These are phyloP conservation scores for Aristolochia californica DNA, from an alignment of 164 flowering plant genomes.

Conservation along the genomic window DNA sequence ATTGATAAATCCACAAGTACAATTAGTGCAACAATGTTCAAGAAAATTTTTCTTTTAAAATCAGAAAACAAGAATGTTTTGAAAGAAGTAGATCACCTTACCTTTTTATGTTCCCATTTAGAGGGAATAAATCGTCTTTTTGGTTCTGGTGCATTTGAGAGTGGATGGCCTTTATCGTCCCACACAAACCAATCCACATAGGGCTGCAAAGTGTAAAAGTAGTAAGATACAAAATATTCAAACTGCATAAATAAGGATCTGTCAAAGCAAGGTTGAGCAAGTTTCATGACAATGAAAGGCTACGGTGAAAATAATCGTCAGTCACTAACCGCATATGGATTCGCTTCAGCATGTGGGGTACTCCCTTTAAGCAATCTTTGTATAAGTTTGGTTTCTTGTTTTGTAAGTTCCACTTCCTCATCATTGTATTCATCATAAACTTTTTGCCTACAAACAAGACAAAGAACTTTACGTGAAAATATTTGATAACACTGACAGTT, in stretches of 20 bases:
- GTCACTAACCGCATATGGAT: conserved; percentile 36
- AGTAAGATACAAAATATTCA: background rate
- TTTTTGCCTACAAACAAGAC: conserved; percentile 49
- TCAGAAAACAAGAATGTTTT: background rate
- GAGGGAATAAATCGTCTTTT: conserved; percentile 93
- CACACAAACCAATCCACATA: conserved; percentile 82
- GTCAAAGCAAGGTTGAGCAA: too few relatives aligned
- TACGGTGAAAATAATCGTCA: background rate
- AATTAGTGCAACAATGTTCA: background rate
- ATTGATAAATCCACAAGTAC: background rate
- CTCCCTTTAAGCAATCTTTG: conserved; percentile 53
- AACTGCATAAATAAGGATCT: background rate
- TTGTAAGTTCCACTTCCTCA: conserved; percentile 75
- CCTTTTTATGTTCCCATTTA: conserved; percentile 83
- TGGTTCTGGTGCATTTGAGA: conserved; percentile 95
- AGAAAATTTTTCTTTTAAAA: background rate
- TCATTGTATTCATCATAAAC: conserved; percentile 79
- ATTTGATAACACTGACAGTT: too few relatives aligned
- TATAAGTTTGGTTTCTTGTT: conserved; percentile 45
- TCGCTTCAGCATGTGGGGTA: conserved; percentile 89
- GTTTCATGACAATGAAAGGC: too few relatives aligned
- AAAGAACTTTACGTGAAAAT: background rate
- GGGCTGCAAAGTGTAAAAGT: conserved; percentile 36
- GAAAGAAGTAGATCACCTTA: conserved; percentile 7
- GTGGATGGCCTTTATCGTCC: conserved; percentile 70